Evolutionary conservation across 1,284 basidiomycete species (phyloP).

Genomic region (Ustilago bromivora): DNA sequence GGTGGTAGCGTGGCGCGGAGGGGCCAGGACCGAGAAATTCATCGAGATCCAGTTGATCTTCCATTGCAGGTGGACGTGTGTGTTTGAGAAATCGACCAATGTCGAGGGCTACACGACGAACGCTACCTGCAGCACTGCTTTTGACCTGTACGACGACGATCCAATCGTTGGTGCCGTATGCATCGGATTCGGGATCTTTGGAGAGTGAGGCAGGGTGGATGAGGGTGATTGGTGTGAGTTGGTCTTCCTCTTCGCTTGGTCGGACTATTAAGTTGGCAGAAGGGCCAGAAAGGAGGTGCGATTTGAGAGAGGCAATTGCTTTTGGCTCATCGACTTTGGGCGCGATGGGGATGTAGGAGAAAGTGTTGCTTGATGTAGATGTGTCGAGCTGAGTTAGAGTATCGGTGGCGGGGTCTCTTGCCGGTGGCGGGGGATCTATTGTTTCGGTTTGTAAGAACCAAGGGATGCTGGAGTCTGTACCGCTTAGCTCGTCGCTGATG

Average conservation of each 20-base stretch:
- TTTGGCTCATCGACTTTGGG: constrained; percentile 44
- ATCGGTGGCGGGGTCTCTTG: neutral
- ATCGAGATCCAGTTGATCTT: constrained; percentile 47
- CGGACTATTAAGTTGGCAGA: constrained; percentile 53
- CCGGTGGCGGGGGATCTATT: constrained; percentile 37
- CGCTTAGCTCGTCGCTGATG: constrained; percentile 46
- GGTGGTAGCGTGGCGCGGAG: constrained; percentile 30
- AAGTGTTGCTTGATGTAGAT: constrained; percentile 11
- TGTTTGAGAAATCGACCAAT: constrained; percentile 54
- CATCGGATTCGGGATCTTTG: constrained; percentile 44
- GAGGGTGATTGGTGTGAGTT: constrained; percentile 52
- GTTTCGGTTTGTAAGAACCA: constrained; percentile 62
- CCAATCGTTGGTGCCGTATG: constrained; percentile 56
- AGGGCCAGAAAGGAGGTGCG: constrained; percentile 46
- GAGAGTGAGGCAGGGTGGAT: constrained; percentile 56
- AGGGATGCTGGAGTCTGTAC: constrained; percentile 47
- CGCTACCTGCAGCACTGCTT: constrained; percentile 53
- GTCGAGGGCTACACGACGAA: constrained; percentile 56
- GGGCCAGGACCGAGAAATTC: constrained; percentile 53
- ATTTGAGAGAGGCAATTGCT: constrained; percentile 42
- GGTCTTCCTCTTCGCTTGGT: constrained; percentile 43
- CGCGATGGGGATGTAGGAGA: constrained; percentile 37
- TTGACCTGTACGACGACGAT: constrained; percentile 65
- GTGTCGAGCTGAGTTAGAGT: neutral
- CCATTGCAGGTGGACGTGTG: constrained; percentile 29